phyloP scores from a whole-genome alignment of 2,329 filamentous ascomycete genomes.

The Trichophyton benhamiae region DNA sequence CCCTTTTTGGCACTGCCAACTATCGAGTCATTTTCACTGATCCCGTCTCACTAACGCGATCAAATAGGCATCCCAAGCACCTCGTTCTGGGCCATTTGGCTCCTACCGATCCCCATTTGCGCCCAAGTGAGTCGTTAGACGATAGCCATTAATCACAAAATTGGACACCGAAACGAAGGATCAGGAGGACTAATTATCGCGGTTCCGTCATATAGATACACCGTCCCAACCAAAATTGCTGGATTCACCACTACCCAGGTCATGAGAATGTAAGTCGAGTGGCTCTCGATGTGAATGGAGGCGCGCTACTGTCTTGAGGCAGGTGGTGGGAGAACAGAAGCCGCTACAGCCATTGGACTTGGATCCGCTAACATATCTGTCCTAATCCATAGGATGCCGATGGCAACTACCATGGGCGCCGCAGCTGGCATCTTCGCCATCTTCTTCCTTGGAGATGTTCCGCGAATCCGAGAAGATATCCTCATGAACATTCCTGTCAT shows the following conservation, averaged over 20 bases:
- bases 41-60: background rate
- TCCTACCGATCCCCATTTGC: constrained; percentile 46
- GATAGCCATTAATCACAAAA: background rate
- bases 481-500: constrained; percentile 49
- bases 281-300: background rate
- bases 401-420: constrained; percentile 45
- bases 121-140: constrained; percentile 39
- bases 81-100: constrained; percentile 2
- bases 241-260: constrained; percentile 36
- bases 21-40: background rate
- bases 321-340: background rate
- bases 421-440: constrained; percentile 47
- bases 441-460: constrained; percentile 54
- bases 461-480: constrained; percentile 50
- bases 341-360: background rate
- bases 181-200: background rate
- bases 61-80: background rate
- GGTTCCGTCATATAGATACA: constrained; percentile 34
- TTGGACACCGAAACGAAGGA: background rate
- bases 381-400: constrained; percentile 26
- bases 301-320: background rate
- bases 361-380: background rate
- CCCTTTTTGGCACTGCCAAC: background rate
- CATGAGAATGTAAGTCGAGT: constrained; percentile 33
- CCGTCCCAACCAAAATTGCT: constrained; percentile 36